Base-by-base conservation (phyloP, 495 filamentous ascomycete species). In the Penicillium roqueforti region DNA sequence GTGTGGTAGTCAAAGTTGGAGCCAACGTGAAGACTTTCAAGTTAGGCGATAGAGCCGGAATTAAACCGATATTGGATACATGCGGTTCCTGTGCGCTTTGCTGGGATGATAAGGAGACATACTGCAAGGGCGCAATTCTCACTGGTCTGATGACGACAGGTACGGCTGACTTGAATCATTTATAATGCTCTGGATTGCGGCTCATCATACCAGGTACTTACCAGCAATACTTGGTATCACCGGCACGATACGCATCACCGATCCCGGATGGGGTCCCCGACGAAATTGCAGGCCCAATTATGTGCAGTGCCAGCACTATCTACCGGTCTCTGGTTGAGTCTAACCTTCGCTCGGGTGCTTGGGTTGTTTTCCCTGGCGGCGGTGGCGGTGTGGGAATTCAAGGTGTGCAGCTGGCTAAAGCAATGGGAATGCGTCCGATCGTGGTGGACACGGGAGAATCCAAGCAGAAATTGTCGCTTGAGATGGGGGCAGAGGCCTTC, bases 341-440 rank as follows among this genome's bases (percentile, higher is more conserved):
- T 11, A 72, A 74, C 41, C 81, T 83, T 7, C 69, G 73, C 45
- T 61, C 76, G 3, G 85, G 85, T 3, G 70, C 85, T 40, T 86
- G 77, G 76, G 78, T 87, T 6, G 83, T 84, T 0, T 79, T 73
- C 23, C 66, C 70, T 2, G 70, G 66, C 8, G 66, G 70, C 3
- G 84, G 85, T 36, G 85, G 83, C 39, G 83, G 85, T 14, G 75
- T 87, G 5, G 84, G 84, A 16, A 80, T 84, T 60, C 68, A 85
- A 34, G 82, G 80, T 5, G 74, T 78, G 2, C 84, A 87, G 56
- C 72, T 87, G 19, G 84, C 81, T 70, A 61, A 61, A 23, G 77
- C 75, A 3, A 80, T 82, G 75, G 79, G 78, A 0, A 73, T 80
- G 68, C 68, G 76, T 5, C 74, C 76, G 0, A 73, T 82, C n/a